phyloP scores from a whole-genome alignment of 2,329 filamentous ascomycete genomes.

The Cadophora gregata region DNA sequence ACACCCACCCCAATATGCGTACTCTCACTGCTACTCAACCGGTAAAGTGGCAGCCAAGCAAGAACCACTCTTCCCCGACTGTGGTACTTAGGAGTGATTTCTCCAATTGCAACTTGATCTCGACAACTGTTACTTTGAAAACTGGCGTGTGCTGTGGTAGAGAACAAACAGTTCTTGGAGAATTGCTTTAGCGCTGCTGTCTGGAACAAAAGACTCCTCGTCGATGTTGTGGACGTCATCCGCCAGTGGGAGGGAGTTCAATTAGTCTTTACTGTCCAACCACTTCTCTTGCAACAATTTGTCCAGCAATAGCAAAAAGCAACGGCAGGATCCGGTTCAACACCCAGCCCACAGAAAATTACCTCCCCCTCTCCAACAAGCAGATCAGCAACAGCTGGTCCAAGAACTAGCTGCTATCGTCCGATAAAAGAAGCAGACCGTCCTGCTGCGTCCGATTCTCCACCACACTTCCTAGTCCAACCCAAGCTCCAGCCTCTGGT shows the following conservation, averaged over 20 bases:
- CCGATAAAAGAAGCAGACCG: background rate
- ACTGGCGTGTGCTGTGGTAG: background rate
- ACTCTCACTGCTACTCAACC: background rate
- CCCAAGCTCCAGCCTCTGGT: background rate
- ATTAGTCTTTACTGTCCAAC: background rate
- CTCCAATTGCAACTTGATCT: background rate
- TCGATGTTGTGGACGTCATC: background rate
- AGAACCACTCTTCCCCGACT: background rate
- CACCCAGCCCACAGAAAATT: background rate
- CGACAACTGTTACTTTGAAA: background rate
- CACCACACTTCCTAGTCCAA: background rate
- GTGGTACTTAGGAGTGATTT: background rate
- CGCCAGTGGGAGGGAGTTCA: background rate
- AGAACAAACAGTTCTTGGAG: conserved; percentile 6
- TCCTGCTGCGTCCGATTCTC: background rate
- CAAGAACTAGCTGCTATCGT: background rate
- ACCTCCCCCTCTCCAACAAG: background rate
- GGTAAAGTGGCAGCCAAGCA: too few species aligned
- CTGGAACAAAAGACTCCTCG: background rate
- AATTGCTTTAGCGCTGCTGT: background rate
- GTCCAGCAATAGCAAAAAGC: background rate
- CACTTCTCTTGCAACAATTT: background rate
- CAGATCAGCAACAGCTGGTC: background rate
- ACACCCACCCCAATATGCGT: background rate
- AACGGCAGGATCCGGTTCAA: background rate